Conservation (phyloP, 2,329 filamentous ascomycete genomes). For the Fusarium euwallaceae region DNA sequence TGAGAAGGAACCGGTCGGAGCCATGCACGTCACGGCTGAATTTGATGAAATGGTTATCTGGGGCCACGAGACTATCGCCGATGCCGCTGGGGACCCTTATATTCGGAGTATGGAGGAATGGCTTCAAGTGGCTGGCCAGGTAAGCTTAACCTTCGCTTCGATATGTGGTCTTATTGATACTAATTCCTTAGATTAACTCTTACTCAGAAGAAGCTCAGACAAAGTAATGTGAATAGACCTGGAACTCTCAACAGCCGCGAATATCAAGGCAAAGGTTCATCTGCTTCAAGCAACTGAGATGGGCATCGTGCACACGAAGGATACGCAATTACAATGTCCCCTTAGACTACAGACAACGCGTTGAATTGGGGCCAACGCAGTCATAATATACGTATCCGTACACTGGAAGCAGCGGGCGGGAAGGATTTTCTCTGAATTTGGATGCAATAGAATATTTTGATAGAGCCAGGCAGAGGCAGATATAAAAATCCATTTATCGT, state of each 20-base stretch:
- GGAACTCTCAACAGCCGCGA: not conserved
- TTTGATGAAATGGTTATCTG: conserved; percentile 87
- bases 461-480: not conserved
- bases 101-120: conserved; percentile 84
- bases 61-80: conserved; percentile 79
- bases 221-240: not conserved
- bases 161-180: not conserved
- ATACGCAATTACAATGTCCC: not conserved
- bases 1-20: conserved; percentile 58
- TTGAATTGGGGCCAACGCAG: not conserved
- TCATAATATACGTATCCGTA: not conserved
- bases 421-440: not conserved
- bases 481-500: not conserved
- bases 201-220: conserved; percentile 19
- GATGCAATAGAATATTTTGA: not conserved
- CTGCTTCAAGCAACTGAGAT: not conserved
- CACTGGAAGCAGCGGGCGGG: not conserved
- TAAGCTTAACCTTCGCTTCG: conserved; percentile 53
- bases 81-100: conserved; percentile 75
- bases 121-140: conserved; percentile 78
- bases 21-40: conserved; percentile 71
- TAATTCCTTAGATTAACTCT: conserved; percentile 42
- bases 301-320: not conserved
- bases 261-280: not conserved
- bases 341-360: not conserved